Evolutionary conservation across 176 grass and related monocot genomes (phyloP).

Genomic region (Bromus sterilis): DNA sequence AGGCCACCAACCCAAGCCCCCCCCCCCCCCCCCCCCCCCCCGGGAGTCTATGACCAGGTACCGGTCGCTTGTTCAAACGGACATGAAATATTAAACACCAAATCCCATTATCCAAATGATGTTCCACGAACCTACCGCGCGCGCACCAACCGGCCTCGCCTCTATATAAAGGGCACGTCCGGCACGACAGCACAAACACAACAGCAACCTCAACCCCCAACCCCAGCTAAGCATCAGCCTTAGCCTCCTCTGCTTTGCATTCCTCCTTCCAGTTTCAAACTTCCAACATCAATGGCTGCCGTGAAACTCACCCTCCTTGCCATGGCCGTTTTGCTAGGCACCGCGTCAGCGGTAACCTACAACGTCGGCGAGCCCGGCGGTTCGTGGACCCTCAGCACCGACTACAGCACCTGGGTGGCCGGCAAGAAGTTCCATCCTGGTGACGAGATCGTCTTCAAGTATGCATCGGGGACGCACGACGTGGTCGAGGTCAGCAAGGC

Average conservation of each 20-base stretch:
- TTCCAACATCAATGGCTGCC: neutral
- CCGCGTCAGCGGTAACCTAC: conserved; percentile 38
- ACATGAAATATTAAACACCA: neutral
- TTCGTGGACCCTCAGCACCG: conserved; percentile 25
- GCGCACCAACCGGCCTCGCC: neutral
- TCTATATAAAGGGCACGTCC: neutral
- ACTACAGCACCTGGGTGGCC: conserved; percentile 37
- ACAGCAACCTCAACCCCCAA: neutral
- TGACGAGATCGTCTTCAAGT: conserved; percentile 46
- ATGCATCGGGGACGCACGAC: neutral
- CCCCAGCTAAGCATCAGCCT: neutral
- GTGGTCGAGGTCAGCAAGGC: conserved; percentile 45
- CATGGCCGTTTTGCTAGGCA: neutral
- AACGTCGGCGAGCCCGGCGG: conserved; percentile 31
- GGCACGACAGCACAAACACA: neutral
- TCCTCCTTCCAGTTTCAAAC: conserved; percentile 16
- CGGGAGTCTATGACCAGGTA: neutral
- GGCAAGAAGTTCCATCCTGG: conserved; percentile 34
- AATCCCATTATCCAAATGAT: neutral
- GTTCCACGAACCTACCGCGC: neutral
- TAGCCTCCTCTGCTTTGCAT: neutral
- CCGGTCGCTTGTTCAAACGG: neutral
- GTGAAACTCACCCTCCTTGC: neutral
- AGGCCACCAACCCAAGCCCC: neutral
- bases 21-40: too few species aligned